Percentiles rank a stretch among this genome's conserved stretches.
Conservation (phyloP, 192 early-diverging fungal genomes). For the Tieghemiomyces parasiticus region DNA sequence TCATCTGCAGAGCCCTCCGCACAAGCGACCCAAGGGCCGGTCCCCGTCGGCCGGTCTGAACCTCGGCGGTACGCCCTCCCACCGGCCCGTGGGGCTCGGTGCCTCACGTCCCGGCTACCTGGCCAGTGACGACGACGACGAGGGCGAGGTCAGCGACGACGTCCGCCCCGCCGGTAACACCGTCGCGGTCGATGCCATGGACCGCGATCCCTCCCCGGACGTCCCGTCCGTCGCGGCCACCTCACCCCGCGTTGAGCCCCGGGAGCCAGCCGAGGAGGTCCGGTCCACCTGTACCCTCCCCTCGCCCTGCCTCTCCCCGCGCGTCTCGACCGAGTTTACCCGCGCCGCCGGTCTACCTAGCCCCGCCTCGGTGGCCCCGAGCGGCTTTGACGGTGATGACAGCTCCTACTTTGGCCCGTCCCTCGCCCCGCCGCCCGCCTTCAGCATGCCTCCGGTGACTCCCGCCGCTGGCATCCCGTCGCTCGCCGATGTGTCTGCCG, state of each 20-base stretch:
- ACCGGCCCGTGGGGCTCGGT: no score
- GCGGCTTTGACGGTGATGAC: neutral
- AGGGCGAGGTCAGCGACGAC: neutral
- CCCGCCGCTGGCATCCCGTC: neutral
- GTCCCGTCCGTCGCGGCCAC: neutral
- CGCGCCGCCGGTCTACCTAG: slow-evolving; percentile 6
- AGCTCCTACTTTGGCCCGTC: slow-evolving; percentile 6
- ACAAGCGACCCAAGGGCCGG: neutral
- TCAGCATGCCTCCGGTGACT: neutral
- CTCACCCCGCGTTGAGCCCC: neutral
- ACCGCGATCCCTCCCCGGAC: neutral
- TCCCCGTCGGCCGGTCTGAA: neutral
- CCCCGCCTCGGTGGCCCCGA: neutral
- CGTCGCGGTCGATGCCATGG: neutral
- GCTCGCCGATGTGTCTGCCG: slow-evolving; percentile 6
- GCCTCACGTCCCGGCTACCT: no score
- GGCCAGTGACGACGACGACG: neutral
- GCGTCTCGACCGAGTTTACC: slow-evolving; percentile 1
- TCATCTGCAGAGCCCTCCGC: neutral
- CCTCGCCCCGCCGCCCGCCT: neutral
- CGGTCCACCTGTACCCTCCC: slow-evolving; percentile 10
- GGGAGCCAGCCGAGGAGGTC: slow-evolving; percentile 2
- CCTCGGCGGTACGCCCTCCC: neutral
- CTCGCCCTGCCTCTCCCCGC: slow-evolving; percentile 8
- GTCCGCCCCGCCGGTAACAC: neutral